Evolutionary conservation across 2,329 filamentous ascomycete genomes (phyloP).

Genomic region (Aspergillus floridensis): DNA sequence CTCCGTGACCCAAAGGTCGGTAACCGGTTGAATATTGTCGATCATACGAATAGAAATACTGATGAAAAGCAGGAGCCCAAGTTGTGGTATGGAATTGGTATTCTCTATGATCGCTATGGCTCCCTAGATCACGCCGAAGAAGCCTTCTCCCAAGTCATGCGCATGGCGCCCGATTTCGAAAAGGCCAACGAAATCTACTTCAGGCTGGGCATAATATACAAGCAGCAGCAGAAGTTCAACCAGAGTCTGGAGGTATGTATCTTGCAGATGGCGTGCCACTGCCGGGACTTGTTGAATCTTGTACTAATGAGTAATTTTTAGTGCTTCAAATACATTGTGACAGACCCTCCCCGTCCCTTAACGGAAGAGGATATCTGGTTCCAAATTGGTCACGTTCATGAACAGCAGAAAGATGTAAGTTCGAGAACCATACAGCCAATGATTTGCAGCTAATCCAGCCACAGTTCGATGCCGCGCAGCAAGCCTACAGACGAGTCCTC

Average conservation of each 20-base stretch:
- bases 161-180: constrained; percentile 95
- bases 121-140: constrained; percentile 96
- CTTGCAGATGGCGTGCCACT: background rate
- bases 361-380: constrained; percentile 99
- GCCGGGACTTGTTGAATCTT: background rate
- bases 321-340: constrained; percentile 99
- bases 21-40: constrained; percentile 8
- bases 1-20: constrained; percentile 85
- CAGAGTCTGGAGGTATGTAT: constrained; percentile 83
- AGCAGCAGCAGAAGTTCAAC: constrained; percentile 90
- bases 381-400: constrained; percentile 97
- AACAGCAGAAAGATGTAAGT: constrained; percentile 96
- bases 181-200: constrained; percentile 99
- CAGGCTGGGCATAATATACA: constrained; percentile 98
- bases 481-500: constrained; percentile 86
- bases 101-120: constrained; percentile 93
- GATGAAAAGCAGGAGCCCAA: constrained; percentile 71
- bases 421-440: background rate
- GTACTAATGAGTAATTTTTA: constrained; percentile 37
- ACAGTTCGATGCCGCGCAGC: constrained; percentile 89
- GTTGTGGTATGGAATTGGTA: constrained; percentile 98
- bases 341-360: constrained; percentile 82
- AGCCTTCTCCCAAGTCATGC: constrained; percentile 97
- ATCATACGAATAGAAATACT: background rate
- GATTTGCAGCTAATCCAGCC: constrained; percentile 30